phyloP scores from a whole-genome alignment of 73 alveolate genomes.

The Paramecium caudatum region DNA sequence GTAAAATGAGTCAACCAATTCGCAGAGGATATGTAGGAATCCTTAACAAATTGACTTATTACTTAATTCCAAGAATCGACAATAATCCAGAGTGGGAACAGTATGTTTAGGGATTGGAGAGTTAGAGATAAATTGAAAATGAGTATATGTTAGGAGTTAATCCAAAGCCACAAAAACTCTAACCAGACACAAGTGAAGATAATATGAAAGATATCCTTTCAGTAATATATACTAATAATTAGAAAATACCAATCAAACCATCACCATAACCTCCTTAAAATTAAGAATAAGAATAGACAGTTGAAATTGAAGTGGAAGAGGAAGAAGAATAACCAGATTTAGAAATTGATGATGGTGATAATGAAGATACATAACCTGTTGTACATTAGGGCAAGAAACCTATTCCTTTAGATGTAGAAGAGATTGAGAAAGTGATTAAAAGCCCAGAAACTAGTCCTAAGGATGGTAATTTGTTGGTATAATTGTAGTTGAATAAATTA shows the following conservation, averaged over 20 bases:
- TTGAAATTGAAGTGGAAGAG: conserved; percentile 12
- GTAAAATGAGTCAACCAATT: not conserved
- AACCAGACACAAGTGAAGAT: not conserved
- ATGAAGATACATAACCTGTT: not conserved
- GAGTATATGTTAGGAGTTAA: conserved; percentile 44
- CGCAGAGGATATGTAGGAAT: conserved; percentile 40
- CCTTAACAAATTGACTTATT: conserved; percentile 4
- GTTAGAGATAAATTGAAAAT: not conserved
- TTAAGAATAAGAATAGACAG: not conserved
- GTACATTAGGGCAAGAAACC: no score
- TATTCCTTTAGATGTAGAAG: not conserved
- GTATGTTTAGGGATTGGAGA: not conserved
- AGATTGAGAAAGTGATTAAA: conserved; percentile 6
- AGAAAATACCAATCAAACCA: not conserved
- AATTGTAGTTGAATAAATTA: conserved; percentile 59
- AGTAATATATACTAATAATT: not conserved
- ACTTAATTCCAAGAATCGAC: not conserved
- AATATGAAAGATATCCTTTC: not conserved
- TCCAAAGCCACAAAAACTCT: not conserved
- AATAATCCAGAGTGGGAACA: conserved; percentile 11
- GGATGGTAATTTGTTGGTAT: not conserved
- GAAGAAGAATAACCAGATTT: not conserved
- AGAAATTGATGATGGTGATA: not conserved
- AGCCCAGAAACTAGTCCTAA: conserved; percentile 64
- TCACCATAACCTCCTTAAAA: not conserved